Evolutionary conservation across 371 early-diverging fungal genomes (phyloP).

Genomic region (Actinomortierella wolfii): DNA sequence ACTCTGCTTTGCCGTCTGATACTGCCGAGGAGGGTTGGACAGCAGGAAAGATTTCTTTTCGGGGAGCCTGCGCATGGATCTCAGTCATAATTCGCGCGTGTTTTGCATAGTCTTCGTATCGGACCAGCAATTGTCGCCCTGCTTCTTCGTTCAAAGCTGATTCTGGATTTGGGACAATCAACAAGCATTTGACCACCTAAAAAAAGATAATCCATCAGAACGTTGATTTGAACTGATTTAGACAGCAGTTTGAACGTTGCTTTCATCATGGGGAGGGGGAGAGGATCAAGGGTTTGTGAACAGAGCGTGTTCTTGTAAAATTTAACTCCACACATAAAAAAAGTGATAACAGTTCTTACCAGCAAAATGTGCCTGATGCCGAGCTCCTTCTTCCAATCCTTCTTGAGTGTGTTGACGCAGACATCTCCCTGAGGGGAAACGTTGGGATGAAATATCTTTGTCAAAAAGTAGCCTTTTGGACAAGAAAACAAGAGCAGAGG

Average conservation of each 20-base stretch:
- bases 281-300: background rate
- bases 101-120: slow-evolving; percentile 80
- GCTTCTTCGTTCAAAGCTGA: slow-evolving; percentile 94
- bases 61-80: slow-evolving; percentile 66
- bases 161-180: slow-evolving; percentile 94
- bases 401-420: slow-evolving; percentile 91
- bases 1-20: no score
- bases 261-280: background rate
- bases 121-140: slow-evolving; percentile 83
- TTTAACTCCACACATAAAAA: no score
- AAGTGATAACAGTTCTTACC: slow-evolving; percentile 47
- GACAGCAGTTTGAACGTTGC: background rate
- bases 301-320: background rate
- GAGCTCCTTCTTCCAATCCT: slow-evolving; percentile 87
- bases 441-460: slow-evolving; percentile 95
- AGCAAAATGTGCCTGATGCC: slow-evolving; percentile 82
- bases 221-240: background rate
- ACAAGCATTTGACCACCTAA: slow-evolving; percentile 86
- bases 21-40: no score
- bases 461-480: slow-evolving; percentile 68
- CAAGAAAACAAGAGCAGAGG: background rate
- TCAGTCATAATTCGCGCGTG: slow-evolving; percentile 77
- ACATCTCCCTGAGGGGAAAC: slow-evolving; percentile 86
- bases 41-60: slow-evolving; percentile 11
- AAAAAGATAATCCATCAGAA: background rate